Conservation (phyloP, 345 rosid genomes). For the Dimocarpus longan region DNA sequence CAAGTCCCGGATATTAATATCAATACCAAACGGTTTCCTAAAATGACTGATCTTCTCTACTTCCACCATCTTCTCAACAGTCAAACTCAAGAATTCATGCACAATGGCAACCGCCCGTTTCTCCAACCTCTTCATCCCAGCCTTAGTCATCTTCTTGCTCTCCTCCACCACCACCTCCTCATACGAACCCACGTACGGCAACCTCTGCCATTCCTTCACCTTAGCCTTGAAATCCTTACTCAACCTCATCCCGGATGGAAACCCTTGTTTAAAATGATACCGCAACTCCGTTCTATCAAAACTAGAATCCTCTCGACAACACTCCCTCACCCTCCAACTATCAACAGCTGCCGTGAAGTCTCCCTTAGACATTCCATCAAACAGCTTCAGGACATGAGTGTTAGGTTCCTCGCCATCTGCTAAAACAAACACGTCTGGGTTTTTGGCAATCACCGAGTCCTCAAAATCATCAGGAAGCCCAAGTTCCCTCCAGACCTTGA, state of each 20-base stretch:
- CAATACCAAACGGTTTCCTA: conserved; percentile 77
- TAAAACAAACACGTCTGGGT: conserved; percentile 56
- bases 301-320: conserved; percentile 56
- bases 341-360: conserved; percentile 66
- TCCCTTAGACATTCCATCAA: conserved; percentile 35
- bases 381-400: conserved; percentile 69
- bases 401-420: conserved; percentile 63
- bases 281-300: conserved; percentile 52
- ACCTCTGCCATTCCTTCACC: conserved; percentile 81
- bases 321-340: conserved; percentile 75
- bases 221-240: conserved; percentile 70
- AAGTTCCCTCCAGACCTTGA: conserved; percentile 93
- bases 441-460: conserved; percentile 66
- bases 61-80: conserved; percentile 90
- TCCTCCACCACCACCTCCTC: conserved; percentile 44
- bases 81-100: conserved; percentile 81
- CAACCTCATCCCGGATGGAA: conserved; percentile 87
- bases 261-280: conserved; percentile 65
- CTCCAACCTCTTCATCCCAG: conserved; percentile 54
- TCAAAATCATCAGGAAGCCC: conserved; percentile 96
- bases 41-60: conserved; percentile 95
- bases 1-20: conserved; percentile 79
- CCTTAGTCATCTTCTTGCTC: conserved; percentile 45
- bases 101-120: conserved; percentile 76
- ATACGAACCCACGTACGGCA: conserved; percentile 77